Conservation (phyloP, 2,329 filamentous ascomycete genomes). For the Incumbomyces lentus region DNA sequence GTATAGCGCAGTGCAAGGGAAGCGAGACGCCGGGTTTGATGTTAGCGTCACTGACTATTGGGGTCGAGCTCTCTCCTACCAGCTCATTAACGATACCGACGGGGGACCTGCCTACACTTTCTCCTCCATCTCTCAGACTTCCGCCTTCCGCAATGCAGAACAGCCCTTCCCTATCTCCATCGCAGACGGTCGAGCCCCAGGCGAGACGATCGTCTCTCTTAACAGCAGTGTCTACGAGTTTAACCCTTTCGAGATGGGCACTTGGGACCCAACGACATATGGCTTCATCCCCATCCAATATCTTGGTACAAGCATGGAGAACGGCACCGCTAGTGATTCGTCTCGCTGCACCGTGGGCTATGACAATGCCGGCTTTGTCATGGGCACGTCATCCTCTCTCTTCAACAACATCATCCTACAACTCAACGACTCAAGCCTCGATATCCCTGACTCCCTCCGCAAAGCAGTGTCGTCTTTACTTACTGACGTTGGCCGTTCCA, state of each 20-base stretch:
- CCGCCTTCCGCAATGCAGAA: constrained; percentile 52
- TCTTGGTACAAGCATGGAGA: constrained; percentile 61
- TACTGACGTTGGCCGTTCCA: constrained; percentile 47
- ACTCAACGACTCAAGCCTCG: constrained; percentile 45
- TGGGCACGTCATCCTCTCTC: constrained; percentile 75
- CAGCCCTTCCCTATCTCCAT: constrained; percentile 66
- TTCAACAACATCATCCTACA: constrained; percentile 70
- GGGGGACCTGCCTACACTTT: constrained; percentile 72
- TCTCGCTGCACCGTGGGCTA: constrained; percentile 64
- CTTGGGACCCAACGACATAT: constrained; percentile 61
- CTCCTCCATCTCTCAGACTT: constrained; percentile 60
- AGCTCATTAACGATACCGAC: constrained; percentile 65
- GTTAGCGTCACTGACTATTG: constrained; percentile 79
- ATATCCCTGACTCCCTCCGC: constrained; percentile 44
- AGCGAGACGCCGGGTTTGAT: constrained; percentile 54
- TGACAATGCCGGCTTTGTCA: constrained; percentile 71
- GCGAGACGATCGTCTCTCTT: constrained; percentile 49
- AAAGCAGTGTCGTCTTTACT: constrained; percentile 29
- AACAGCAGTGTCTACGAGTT: constrained; percentile 71
- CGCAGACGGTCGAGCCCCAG: constrained; percentile 55
- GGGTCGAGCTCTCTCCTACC: constrained; percentile 76
- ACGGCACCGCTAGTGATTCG: constrained; percentile 46
- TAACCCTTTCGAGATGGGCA: constrained; percentile 68
- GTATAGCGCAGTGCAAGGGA: constrained; percentile 47
- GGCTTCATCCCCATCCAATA: constrained; percentile 63